Base-by-base conservation (phyloP, 768 basidiomycete species). In the Auricularia auricula-judae region DNA sequence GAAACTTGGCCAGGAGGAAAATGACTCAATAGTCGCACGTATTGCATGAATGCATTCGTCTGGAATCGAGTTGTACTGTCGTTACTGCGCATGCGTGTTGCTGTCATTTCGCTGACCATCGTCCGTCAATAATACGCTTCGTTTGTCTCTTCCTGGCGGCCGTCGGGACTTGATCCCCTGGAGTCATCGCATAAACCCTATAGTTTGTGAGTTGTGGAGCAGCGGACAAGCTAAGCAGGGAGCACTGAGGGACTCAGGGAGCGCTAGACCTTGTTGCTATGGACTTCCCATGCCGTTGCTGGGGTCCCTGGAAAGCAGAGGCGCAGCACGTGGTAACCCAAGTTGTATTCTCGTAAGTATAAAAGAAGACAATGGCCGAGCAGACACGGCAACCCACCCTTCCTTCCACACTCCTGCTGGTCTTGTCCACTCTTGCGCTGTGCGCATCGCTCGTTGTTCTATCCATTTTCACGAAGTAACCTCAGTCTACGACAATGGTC, bases 1-100 rank as follows among this genome's bases (percentile, higher is more conserved):
- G 10, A 36, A 53, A 21, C 4, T 84, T 80, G 68, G 73, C 75
- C 35, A 84, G 80, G 71, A 51, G 43, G 18, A 44, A 10, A 18
- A 18, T 18, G 18, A 21, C 47, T 16, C 14, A 18, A 51, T 21
- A 5, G 47, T 51, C 47, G 47, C 39, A 14, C 39, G 39, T 7
- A 7, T 42, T 42, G 39, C 7, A 8, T 14, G 39, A 7, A 42
- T 42, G 12, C 3, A 42, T 42, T 42, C 39, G 39, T 14, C 29
- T 29, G 29, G 29, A 29, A 29, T 29, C 29, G 29, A 29, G 2
- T 29, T 29, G 2, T 29, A 29, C 29, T 29, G 29, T 29, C 29
- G 29, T 29, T 29, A 29, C 29, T 29, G 29, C 29, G 29, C 29
- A 29, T 29, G 29, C 29, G 29, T 29, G 29, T 29, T 29, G 29